Evolutionary conservation across 2,329 filamentous ascomycete species (phyloP).

Genomic region (Apiospora saccharicola): DNA sequence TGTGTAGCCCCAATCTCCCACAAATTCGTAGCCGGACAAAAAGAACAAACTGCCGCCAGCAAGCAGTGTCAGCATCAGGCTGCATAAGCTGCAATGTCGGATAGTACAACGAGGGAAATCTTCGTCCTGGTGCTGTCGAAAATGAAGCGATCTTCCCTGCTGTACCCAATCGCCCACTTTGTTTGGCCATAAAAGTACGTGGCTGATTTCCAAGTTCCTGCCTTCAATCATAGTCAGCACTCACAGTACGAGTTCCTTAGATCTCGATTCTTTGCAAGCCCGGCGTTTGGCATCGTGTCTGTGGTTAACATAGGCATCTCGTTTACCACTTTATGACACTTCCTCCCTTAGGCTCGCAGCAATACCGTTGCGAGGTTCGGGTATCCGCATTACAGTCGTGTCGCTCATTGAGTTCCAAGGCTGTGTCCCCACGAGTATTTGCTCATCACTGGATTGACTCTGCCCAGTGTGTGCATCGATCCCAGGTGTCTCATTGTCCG

Average conservation of each 20-base stretch:
- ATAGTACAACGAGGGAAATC: neutral
- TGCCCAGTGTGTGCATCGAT: neutral
- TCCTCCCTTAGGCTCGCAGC: neutral
- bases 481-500: neutral
- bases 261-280: neutral
- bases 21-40: neutral
- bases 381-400: neutral
- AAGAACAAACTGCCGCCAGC: neutral
- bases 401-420: neutral
- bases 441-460: neutral
- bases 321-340: neutral
- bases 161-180: neutral
- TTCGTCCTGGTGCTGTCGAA: neutral
- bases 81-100: neutral
- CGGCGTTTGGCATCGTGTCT: neutral
- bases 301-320: neutral
- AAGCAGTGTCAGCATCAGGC: neutral
- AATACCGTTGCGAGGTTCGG: neutral
- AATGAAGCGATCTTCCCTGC: neutral
- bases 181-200: neutral
- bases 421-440: neutral
- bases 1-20: neutral
- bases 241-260: neutral
- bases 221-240: neutral
- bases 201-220: neutral